phyloP scores from a whole-genome alignment of 2,329 filamentous ascomycete species.

The Hymenotorrendiella dingleyae region DNA sequence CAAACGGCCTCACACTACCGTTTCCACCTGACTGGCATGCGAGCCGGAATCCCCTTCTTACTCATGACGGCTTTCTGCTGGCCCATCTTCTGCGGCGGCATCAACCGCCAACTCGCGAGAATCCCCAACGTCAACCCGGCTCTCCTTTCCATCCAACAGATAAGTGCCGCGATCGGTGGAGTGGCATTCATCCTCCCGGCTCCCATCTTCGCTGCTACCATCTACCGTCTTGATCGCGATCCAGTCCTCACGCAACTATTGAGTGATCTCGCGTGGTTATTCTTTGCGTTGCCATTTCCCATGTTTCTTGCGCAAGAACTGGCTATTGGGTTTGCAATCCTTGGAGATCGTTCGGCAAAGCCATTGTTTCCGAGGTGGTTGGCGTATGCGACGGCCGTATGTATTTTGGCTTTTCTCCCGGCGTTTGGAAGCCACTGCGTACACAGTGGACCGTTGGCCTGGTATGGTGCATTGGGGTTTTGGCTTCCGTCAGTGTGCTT shows the following conservation, averaged over 20 bases:
- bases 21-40: not conserved
- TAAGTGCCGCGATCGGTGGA: not conserved
- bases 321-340: not conserved
- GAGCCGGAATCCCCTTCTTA: not conserved
- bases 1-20: not conserved
- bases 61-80: not conserved
- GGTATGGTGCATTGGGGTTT: slow-evolving; percentile 11
- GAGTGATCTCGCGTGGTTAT: not conserved
- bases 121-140: not conserved
- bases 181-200: not conserved
- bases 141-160: not conserved
- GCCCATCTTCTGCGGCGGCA: not conserved
- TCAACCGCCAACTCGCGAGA: not conserved
- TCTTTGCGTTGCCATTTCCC: not conserved
- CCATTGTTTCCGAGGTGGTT: not conserved
- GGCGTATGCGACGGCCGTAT: slow-evolving; percentile 3
- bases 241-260: not conserved
- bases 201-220: not conserved
- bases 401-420: slow-evolving; percentile 2
- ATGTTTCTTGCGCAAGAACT: not conserved
- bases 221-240: not conserved
- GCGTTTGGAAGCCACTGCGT: slow-evolving; percentile 5
- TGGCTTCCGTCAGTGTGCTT: slow-evolving; percentile 2
- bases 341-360: not conserved
- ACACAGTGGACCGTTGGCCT: slow-evolving; percentile 7